Evolutionary conservation across 2,329 filamentous ascomycete species (phyloP), one percentile per base, ranked within the genome.

Genomic region (Diaporthe vaccinii): DNA sequence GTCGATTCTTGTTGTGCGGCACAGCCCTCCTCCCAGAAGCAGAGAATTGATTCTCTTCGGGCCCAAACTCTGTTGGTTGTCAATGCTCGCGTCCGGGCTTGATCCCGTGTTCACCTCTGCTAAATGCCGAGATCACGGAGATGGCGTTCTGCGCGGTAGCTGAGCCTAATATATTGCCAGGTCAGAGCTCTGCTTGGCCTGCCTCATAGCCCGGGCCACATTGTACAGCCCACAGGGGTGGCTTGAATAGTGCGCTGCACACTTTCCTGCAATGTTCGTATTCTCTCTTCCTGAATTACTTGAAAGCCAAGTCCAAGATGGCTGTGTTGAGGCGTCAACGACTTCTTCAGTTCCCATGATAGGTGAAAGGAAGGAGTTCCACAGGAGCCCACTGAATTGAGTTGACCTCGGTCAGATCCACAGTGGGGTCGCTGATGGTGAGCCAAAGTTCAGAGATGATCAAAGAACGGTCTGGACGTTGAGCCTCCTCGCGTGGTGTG

Each of bases 111-210:
- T 28, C 8, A 28, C 55, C 36, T 55, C 49, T 55, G n/a, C 31
- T 22, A 3, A n/a, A 20, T 55, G 49, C 65, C 34, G 46, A 69
- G 49, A 28, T 28, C 31, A 28, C 65, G 49, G 49, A 55, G 46
- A 68, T 51, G 65, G 46, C 65, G 65, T 41, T 36, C 49, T 53
- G 49, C 49, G n/a, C 65, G 55, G 49, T 28, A 34, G 65, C 65
- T 55, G 65, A 69, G 65, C 25, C 36, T 69, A 69, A 55, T 69
- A 41, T 36, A 69, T 55, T 69, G 65, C 49, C 49, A 69, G 49
- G 65, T 55, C 65, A 69, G 49, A 41, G 49, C 65, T 41, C 49
- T 55, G 49, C 65, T 69, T 69, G 65, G 65, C 65, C 65, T 55
- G 31, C 62, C 62, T 53, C 62, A 39, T 53, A 53, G 62, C n/a